These are phyloP conservation scores for Colletotrichum camelliae DNA, from an alignment of 2,329 filamentous ascomycete species.

Conservation along the genomic window DNA sequence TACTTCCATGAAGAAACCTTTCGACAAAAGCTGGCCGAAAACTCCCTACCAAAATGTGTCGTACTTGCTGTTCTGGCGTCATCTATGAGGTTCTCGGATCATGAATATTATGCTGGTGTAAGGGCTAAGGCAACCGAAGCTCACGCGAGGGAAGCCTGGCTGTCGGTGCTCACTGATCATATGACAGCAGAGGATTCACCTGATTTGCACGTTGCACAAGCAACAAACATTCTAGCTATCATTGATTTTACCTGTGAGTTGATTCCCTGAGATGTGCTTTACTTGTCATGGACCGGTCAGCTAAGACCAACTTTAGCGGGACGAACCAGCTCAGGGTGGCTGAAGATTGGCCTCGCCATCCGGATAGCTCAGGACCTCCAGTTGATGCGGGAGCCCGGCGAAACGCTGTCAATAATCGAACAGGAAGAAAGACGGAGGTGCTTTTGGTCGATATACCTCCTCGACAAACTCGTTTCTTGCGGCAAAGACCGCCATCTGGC, in stretches of 20 bases:
- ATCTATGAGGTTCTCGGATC: not conserved
- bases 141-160: not conserved
- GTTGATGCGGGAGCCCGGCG: not conserved
- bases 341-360: not conserved
- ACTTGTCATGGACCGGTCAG: not conserved
- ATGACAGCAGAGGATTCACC: not conserved
- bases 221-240: not conserved
- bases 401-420: not conserved
- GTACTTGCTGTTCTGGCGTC: not conserved
- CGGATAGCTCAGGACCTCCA: not conserved
- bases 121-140: not conserved
- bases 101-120: not conserved
- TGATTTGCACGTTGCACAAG: not conserved
- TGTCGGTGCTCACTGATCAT: not conserved
- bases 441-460: not conserved
- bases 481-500: not conserved
- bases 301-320: not conserved
- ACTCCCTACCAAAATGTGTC: not conserved
- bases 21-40: not conserved
- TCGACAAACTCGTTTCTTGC: not conserved
- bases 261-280: not conserved
- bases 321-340: not conserved
- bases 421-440: not conserved
- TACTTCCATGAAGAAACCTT: not conserved
- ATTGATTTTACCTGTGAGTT: not conserved